phyloP scores from a whole-genome alignment of 106 monocot genomes.

The Dendrobium chrysotoxum region DNA sequence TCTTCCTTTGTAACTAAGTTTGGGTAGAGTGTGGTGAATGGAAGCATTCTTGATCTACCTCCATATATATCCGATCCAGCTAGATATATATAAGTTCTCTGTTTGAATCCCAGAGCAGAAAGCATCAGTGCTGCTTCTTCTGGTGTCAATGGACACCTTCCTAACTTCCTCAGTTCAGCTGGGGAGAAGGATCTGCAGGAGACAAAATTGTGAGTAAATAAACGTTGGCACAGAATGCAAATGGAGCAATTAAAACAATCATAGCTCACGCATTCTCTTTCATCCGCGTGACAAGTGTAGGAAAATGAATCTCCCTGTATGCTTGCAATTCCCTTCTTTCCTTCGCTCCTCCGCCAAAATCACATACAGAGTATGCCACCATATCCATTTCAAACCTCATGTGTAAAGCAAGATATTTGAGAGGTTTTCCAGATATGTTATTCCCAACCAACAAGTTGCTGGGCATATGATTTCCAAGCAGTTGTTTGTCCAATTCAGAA shows the following conservation, averaged over 20 bases:
- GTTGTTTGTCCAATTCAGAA: slow-evolving; percentile 14
- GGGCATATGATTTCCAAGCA: slow-evolving; percentile 44
- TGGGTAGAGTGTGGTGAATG: slow-evolving; percentile 44
- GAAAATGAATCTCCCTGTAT: slow-evolving; percentile 84
- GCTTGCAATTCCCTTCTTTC: slow-evolving; percentile 72
- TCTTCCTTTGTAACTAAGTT: slow-evolving; percentile 65
- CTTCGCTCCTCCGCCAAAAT: slow-evolving; percentile 75
- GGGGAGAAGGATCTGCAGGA: slow-evolving; percentile 48
- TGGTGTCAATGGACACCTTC: slow-evolving; percentile 69
- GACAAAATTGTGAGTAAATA: background rate
- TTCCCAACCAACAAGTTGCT: background rate
- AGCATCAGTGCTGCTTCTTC: slow-evolving; percentile 68
- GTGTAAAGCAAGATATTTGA: slow-evolving; percentile 75
- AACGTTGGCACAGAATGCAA: background rate
- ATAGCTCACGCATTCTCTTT: slow-evolving; percentile 35
- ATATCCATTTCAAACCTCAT: slow-evolving; percentile 94
- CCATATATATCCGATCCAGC: slow-evolving; percentile 68
- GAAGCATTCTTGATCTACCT: slow-evolving; percentile 46
- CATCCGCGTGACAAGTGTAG: slow-evolving; percentile 40
- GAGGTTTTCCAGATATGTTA: slow-evolving; percentile 15
- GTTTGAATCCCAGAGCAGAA: slow-evolving; percentile 49
- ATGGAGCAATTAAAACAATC: background rate
- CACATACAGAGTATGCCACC: slow-evolving; percentile 88
- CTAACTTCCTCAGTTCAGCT: slow-evolving; percentile 40
- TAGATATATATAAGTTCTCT: slow-evolving; percentile 56